Conservation (phyloP, 1,284 basidiomycete species). For the Malassezia arunalokei region DNA sequence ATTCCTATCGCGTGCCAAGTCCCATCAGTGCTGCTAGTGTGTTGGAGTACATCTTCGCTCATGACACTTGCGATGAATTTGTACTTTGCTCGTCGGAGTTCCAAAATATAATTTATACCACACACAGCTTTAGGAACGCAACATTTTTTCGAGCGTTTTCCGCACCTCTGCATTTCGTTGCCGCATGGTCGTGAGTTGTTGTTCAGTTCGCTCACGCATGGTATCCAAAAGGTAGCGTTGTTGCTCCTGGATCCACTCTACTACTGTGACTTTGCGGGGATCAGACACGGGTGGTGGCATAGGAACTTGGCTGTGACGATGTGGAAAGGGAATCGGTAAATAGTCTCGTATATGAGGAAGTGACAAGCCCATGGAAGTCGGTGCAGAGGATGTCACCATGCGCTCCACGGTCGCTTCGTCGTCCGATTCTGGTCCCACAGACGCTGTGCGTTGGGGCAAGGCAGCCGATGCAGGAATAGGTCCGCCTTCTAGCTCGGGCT, state of each 20-base stretch:
- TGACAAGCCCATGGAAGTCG: not conserved
- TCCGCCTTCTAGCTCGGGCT: too few relatives aligned
- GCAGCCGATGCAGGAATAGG: too few relatives aligned
- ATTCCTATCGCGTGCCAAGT: constrained; percentile 62
- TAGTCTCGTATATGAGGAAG: constrained; percentile 8
- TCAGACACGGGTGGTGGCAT: constrained; percentile 3
- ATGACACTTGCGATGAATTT: constrained; percentile 69
- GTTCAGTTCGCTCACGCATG: constrained; percentile 13
- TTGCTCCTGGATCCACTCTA: constrained; percentile 13
- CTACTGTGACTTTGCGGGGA: constrained; percentile 7
- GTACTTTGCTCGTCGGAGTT: constrained; percentile 48
- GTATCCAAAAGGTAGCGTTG: constrained; percentile 13
- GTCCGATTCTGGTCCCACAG: not conserved
- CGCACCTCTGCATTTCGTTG: constrained; percentile 8
- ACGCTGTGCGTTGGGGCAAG: too few relatives aligned
- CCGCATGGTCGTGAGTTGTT: constrained; percentile 2
- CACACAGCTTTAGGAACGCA: constrained; percentile 2
- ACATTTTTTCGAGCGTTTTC: constrained; percentile 4
- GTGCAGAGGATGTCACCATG: not conserved
- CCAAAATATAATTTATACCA: not conserved
- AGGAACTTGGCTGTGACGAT: not conserved
- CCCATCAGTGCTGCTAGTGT: constrained; percentile 61
- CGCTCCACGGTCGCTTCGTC: constrained; percentile 2
- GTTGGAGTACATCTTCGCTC: constrained; percentile 70
- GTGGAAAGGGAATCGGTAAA: constrained; percentile 15